Evolutionary conservation across 2,329 filamentous ascomycete genomes (phyloP).

Genomic region (Coleophoma eucalyptorum): DNA sequence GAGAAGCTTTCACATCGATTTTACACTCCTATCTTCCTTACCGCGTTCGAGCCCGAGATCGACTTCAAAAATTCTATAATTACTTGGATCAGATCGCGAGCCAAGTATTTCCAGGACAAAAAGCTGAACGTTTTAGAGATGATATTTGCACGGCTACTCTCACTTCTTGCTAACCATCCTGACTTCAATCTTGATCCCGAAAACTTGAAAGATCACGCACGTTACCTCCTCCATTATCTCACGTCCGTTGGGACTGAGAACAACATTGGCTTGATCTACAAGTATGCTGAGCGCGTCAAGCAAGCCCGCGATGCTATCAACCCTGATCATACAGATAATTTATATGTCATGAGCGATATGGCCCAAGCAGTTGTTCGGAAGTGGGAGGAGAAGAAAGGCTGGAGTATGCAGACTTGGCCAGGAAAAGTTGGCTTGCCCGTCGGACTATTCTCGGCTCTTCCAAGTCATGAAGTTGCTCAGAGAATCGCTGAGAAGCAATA

Average conservation of each 20-base stretch:
- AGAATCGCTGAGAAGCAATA: conserved; percentile 84
- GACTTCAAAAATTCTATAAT: conserved; percentile 71
- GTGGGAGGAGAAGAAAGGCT: conserved; percentile 82
- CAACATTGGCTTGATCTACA: conserved; percentile 85
- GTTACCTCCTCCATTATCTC: conserved; percentile 89
- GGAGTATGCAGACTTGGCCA: conserved; percentile 80
- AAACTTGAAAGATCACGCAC: conserved; percentile 76
- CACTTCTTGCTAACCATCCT: conserved; percentile 87
- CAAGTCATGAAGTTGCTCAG: conserved; percentile 74
- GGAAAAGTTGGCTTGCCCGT: conserved; percentile 77
- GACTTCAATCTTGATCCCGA: conserved; percentile 69
- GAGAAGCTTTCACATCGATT: conserved; percentile 70
- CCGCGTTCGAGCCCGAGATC: conserved; percentile 82
- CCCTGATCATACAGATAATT: conserved; percentile 61
- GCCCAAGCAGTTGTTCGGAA: conserved; percentile 77
- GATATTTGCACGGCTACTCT: conserved; percentile 77
- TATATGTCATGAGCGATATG: conserved; percentile 87
- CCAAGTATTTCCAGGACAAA: conserved; percentile 57
- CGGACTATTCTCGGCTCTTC: conserved; percentile 72
- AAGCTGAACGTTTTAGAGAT: conserved; percentile 71
- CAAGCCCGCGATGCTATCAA: conserved; percentile 78
- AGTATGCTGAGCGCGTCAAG: conserved; percentile 90
- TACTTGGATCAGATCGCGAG: conserved; percentile 86
- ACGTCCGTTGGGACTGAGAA: conserved; percentile 77
- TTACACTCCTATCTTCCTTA: conserved; percentile 85